Conservation (phyloP, 2,329 filamentous ascomycete species). For the Aulographum hederae region DNA sequence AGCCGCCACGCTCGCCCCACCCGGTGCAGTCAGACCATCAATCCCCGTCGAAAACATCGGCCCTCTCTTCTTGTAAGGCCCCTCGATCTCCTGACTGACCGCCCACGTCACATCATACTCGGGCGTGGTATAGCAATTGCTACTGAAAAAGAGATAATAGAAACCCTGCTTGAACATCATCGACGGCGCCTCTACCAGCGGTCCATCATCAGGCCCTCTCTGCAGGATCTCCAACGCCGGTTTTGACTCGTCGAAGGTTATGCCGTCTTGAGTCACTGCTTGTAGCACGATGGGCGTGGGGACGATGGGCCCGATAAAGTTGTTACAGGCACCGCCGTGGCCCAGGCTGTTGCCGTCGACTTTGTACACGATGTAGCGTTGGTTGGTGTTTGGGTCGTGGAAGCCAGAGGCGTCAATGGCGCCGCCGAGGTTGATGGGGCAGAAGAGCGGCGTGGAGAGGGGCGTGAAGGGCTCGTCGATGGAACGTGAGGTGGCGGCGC, state of each 20-base stretch:
- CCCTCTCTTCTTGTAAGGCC: slow-evolving; percentile 8
- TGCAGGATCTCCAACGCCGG: slow-evolving; percentile 16
- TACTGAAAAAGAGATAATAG: slow-evolving; percentile 45
- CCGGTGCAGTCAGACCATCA: slow-evolving; percentile 5
- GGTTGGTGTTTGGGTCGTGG: slow-evolving; percentile 32
- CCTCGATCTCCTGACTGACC: slow-evolving; percentile 16
- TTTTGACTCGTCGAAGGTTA: slow-evolving; percentile 20
- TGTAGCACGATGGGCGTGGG: slow-evolving; percentile 41
- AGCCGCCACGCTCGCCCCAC: slow-evolving; percentile 4
- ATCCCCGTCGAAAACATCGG: slow-evolving; percentile 6
- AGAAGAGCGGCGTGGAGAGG: slow-evolving; percentile 30
- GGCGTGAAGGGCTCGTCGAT: slow-evolving; percentile 35
- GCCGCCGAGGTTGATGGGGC: slow-evolving; percentile 31
- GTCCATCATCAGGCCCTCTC: slow-evolving; percentile 26
- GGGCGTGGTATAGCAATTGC: slow-evolving; percentile 36
- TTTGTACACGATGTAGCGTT: slow-evolving; percentile 45
- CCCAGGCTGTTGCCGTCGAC: slow-evolving; percentile 43
- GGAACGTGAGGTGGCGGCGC: slow-evolving; percentile 30
- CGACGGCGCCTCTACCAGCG: slow-evolving; percentile 43
- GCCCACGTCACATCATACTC: slow-evolving; percentile 44
- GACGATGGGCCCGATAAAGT: slow-evolving; percentile 21
- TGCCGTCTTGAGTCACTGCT: slow-evolving; percentile 29
- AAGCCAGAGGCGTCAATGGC: slow-evolving; percentile 48
- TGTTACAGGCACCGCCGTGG: slow-evolving; percentile 27
- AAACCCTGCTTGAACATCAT: slow-evolving; percentile 30